Evolutionary conservation across 345 rosid genomes (phyloP).

Genomic region (Euclidium syriacum): DNA sequence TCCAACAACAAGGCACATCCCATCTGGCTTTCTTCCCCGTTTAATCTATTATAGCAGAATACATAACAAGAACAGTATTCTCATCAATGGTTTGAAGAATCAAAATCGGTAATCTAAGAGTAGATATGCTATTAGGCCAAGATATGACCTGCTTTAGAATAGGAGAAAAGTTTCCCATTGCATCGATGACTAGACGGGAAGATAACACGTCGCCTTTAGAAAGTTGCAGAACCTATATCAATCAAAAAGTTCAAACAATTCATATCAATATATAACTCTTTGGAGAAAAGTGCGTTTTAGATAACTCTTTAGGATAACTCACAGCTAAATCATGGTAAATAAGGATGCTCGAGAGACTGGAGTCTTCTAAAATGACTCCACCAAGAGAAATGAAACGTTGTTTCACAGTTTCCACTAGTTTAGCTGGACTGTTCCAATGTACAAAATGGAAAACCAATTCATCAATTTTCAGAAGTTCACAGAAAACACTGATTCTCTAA

Average conservation of each 20-base stretch:
- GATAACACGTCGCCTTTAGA: conserved; percentile 57
- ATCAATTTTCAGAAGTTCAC: conserved; percentile 9
- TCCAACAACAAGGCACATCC: conserved; percentile 95
- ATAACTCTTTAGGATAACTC: conserved; percentile 52
- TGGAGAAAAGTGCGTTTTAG: neutral
- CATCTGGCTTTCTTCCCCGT: conserved; percentile 82
- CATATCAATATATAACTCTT: neutral
- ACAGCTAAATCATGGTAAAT: conserved; percentile 73
- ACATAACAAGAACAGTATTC: neutral
- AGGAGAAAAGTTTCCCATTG: conserved; percentile 97
- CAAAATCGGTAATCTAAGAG: neutral
- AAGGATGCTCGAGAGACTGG: conserved; percentile 54
- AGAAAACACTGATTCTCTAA: neutral
- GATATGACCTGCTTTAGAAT: conserved; percentile 72
- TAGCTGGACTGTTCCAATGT: conserved; percentile 58
- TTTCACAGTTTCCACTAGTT: conserved; percentile 79
- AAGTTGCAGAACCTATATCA: conserved; percentile 61
- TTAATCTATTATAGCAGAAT: conserved; percentile 51
- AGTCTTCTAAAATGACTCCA: conserved; percentile 77
- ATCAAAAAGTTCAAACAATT: neutral
- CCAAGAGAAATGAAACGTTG: conserved; percentile 69
- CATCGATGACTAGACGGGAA: conserved; percentile 73
- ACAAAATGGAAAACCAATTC: neutral
- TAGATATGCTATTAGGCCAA: neutral
- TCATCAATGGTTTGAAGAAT: conserved; percentile 3